phyloP scores from a whole-genome alignment of 371 early-diverging fungal species.

The Haplosporangium sp. region DNA sequence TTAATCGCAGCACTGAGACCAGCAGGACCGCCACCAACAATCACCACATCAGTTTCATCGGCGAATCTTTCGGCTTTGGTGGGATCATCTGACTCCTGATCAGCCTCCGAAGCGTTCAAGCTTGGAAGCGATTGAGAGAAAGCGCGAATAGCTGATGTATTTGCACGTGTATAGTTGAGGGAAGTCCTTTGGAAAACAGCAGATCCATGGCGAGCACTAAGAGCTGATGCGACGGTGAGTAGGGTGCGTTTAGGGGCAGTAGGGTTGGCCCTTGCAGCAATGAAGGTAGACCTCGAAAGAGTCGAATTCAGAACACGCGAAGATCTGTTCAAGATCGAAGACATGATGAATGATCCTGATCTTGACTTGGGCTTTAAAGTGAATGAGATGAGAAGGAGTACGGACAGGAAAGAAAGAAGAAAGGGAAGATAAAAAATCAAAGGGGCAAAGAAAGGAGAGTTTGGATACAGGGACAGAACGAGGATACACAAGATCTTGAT shows the following conservation, averaged over 20 bases:
- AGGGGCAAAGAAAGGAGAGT: neutral
- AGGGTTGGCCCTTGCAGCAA: constrained; percentile 13
- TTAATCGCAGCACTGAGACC: constrained; percentile 96
- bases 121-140: constrained; percentile 43
- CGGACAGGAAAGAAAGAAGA: neutral
- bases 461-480: constrained; percentile 3
- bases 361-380: neutral
- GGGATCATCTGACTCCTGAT: constrained; percentile 50
- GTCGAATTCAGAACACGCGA: constrained; percentile 40
- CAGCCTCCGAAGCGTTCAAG: constrained; percentile 30
- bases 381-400: neutral
- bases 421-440: neutral
- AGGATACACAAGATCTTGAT: neutral
- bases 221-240: constrained; percentile 39
- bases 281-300: constrained; percentile 22
- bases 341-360: constrained; percentile 32
- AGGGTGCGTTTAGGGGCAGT: constrained; percentile 37
- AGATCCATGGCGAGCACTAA: constrained; percentile 20
- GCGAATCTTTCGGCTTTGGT: constrained; percentile 66
- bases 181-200: constrained; percentile 2
- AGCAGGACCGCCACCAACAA: constrained; percentile 97
- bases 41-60: constrained; percentile 96
- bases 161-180: constrained; percentile 12
- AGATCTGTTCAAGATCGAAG: constrained; percentile 39
- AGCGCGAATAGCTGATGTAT: constrained; percentile 33